phyloP scores from a whole-genome alignment of 345 rosid species.

The Populus alba region DNA sequence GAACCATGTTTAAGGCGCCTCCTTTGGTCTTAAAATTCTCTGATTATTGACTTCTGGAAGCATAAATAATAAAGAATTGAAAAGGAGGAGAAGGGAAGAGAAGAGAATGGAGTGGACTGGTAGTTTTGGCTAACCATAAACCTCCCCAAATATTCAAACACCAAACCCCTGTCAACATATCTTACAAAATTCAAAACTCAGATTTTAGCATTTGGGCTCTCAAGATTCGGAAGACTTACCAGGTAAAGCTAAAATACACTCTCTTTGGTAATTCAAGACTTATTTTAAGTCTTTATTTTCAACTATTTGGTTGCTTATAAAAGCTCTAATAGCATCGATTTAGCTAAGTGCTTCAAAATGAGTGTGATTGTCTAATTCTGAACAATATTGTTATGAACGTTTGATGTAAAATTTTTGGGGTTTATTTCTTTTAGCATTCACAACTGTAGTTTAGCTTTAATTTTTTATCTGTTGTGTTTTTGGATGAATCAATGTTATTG shows the following conservation, averaged over 20 bases:
- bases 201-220: not conserved
- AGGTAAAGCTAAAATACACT: not conserved
- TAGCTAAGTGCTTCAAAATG: not conserved
- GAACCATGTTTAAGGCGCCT: too few relatives aligned
- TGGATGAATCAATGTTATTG: not conserved
- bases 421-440: not conserved
- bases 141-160: not conserved
- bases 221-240: not conserved
- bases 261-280: not conserved
- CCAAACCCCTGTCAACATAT: not conserved
- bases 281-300: not conserved
- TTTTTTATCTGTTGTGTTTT: not conserved
- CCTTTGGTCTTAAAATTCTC: too few relatives aligned
- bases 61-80: not conserved
- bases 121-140: not conserved
- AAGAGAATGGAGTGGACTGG: slow-evolving; percentile 8
- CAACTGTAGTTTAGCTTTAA: not conserved
- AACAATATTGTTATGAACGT: not conserved
- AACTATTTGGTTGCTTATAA: not conserved
- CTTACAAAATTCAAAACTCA: not conserved
- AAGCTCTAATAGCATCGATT: not conserved
- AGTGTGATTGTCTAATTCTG: not conserved
- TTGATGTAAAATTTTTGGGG: not conserved
- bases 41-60: too few relatives aligned
- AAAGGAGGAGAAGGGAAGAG: not conserved